Conservation (phyloP, 208 protist genomes). For the Angomonas deanei region DNA sequence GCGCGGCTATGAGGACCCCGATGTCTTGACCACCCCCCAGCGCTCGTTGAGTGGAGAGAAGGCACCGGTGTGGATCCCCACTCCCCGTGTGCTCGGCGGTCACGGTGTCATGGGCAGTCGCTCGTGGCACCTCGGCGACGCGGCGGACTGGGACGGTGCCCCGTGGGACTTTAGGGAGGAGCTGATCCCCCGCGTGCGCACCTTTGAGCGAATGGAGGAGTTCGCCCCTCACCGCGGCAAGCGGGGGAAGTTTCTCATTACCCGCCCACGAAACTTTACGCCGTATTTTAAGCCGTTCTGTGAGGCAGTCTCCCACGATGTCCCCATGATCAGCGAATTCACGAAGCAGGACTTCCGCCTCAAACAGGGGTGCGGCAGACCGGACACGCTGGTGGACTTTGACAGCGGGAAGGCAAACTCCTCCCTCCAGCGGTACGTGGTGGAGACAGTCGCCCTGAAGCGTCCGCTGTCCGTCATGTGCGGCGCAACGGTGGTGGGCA, state of each 20-base stretch:
- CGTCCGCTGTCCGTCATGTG: conserved; percentile 59
- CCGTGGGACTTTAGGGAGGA: conserved; percentile 72
- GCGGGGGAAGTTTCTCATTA: conserved; percentile 62
- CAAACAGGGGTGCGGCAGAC: conserved; percentile 45
- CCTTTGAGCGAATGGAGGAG: conserved; percentile 59
- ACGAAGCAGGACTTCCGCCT: conserved; percentile 50
- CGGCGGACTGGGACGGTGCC: conserved; percentile 46
- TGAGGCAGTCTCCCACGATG: conserved; percentile 65
- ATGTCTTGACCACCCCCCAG: conserved; percentile 48
- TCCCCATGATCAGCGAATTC: conserved; percentile 63
- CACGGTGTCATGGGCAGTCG: conserved; percentile 76
- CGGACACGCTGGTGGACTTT: conserved; percentile 58
- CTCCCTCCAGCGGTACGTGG: conserved; percentile 66
- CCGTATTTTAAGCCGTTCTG: conserved; percentile 69
- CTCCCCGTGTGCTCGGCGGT: conserved; percentile 69
- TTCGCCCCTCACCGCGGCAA: conserved; percentile 62
- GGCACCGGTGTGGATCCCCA: conserved; percentile 56
- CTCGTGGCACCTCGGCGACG: conserved; percentile 67
- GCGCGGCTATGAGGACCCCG: conserved; percentile 50
- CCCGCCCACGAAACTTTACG: conserved; percentile 47
- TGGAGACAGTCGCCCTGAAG: conserved; percentile 56
- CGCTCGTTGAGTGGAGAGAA: conserved; percentile 17
- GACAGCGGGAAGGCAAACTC: conserved; percentile 47
- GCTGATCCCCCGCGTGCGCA: conserved; percentile 49
- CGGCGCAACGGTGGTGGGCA: conserved; percentile 39